Evolutionary conservation across 2,329 filamentous ascomycete genomes (phyloP), one percentile per base, ranked within the genome.

Genomic region (Lachnellula arida): DNA sequence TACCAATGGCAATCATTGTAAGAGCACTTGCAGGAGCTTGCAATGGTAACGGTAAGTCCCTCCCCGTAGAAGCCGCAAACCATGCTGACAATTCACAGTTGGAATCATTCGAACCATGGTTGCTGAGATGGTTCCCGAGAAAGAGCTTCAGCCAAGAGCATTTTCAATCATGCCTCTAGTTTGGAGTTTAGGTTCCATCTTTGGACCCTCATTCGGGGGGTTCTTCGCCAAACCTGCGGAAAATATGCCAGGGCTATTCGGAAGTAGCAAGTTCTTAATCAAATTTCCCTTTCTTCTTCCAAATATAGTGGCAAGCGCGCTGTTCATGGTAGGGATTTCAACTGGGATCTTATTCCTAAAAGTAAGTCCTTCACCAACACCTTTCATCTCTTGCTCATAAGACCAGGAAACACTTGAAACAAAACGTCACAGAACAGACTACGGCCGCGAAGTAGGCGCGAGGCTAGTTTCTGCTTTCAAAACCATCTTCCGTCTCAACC

Each of bases 131-230:
- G 91, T 96, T 1, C 89, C 91, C 0, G 85, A 94, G 70, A 91
- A 82, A 70, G 88, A 91, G 67, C 77, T 96, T 6, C 93, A 97
- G 68, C 92, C 93, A 0, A 79, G 85, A 51, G 94, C 94, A 0
- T 97, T 97, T 71, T 91, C 87, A 61, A 78, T 97, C 46, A 97
- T 97, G 92, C 93, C 93, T 4, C 74, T 97, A 15, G 89, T 88
- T 47, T 97, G 91, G 88, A 91, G 86, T 11, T 76, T 97, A 51
- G 93, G 93, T 0, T 88, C 85, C 37, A 90, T 96, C 39, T 88
- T 96, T 63, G 93, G 93, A 0, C 93, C 93, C 1, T 86, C 85
- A 4, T 88, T 97, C 66, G 93, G 93, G 28, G 93, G 93, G 4
- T 86, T 91, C 59, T 83, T 97, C 58, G 90, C 91, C 8, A 86